These are phyloP conservation scores for Lipomyces yamanashiensis DNA, from an alignment of 805 yeast genomes.

Conservation along the genomic window DNA sequence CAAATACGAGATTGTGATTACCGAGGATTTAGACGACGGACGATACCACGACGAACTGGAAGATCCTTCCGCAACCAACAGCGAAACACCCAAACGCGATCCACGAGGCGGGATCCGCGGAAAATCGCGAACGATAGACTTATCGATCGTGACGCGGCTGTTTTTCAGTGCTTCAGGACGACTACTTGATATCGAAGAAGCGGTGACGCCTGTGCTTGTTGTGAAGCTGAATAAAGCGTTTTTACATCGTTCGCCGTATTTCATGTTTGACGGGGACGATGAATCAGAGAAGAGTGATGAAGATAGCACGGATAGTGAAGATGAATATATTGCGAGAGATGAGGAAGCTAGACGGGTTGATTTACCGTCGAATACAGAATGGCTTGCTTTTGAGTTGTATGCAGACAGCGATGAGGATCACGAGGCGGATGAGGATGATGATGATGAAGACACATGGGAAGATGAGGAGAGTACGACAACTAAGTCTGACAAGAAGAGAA, in stretches of 20 bases:
- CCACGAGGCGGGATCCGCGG: conserved; percentile 25
- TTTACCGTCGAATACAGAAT: conserved; percentile 35
- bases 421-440: conserved; percentile 39
- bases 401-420: conserved; percentile 40
- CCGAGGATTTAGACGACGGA: conserved; percentile 69
- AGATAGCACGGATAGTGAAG: conserved; percentile 39
- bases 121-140: conserved; percentile 45
- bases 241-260: conserved; percentile 23
- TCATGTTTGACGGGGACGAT: conserved; percentile 10
- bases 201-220: conserved; percentile 67
- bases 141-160: conserved; percentile 54
- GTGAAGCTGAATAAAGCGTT: conserved; percentile 52
- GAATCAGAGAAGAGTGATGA: conserved; percentile 32
- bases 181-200: conserved; percentile 63
- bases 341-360: conserved; percentile 19
- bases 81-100: neutral
- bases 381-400: conserved; percentile 40
- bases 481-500: neutral
- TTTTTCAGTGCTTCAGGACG: conserved; percentile 75
- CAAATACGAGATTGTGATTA: conserved; percentile 53
- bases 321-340: conserved; percentile 49
- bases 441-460: conserved; percentile 38
- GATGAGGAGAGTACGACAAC: neutral
- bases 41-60: conserved; percentile 68
- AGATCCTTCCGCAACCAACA: conserved; percentile 40